Percentiles rank a stretch among this genome's conserved stretches.
Evolutionary conservation across 495 filamentous ascomycete species (phyloP).

Genomic region (Glonium stellatum): DNA sequence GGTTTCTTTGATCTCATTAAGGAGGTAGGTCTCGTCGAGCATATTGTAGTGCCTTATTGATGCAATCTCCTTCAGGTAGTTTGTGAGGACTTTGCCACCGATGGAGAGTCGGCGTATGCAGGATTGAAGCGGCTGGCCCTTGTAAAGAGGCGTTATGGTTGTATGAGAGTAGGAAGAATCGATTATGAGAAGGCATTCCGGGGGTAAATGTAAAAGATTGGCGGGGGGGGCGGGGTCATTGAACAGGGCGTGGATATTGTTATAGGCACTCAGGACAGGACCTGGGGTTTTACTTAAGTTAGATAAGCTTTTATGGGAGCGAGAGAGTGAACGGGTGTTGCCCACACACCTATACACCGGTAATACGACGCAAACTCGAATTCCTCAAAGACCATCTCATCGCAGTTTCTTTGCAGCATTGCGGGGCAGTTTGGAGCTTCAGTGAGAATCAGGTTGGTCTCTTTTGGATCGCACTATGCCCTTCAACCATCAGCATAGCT

Average conservation of each 20-base stretch:
- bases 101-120: constrained; percentile 82
- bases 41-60: constrained; percentile 90
- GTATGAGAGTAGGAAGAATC: constrained; percentile 93
- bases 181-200: constrained; percentile 77
- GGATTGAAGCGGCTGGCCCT: constrained; percentile 70
- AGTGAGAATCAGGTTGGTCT: constrained; percentile 74
- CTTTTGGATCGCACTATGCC: constrained; percentile 61
- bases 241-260: constrained; percentile 63
- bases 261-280: constrained; percentile 75
- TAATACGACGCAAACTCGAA: constrained; percentile 89
- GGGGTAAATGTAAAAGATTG: constrained; percentile 47
- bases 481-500: constrained; percentile 4
- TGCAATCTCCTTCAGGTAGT: constrained; percentile 82
- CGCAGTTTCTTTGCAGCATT: constrained; percentile 75
- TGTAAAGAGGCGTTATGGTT: constrained; percentile 79
- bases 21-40: constrained; percentile 83
- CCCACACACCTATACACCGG: constrained; percentile 59
- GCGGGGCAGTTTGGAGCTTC: constrained; percentile 87
- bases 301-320: not conserved
- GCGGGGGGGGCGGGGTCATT: constrained; percentile 32
- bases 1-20: constrained; percentile 92
- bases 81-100: constrained; percentile 91
- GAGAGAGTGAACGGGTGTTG: not conserved
- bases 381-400: constrained; percentile 96
- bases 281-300: constrained; percentile 38